Evolutionary conservation across 257 asterid genomes (phyloP).

Genomic region (Handroanthus guayacan): DNA sequence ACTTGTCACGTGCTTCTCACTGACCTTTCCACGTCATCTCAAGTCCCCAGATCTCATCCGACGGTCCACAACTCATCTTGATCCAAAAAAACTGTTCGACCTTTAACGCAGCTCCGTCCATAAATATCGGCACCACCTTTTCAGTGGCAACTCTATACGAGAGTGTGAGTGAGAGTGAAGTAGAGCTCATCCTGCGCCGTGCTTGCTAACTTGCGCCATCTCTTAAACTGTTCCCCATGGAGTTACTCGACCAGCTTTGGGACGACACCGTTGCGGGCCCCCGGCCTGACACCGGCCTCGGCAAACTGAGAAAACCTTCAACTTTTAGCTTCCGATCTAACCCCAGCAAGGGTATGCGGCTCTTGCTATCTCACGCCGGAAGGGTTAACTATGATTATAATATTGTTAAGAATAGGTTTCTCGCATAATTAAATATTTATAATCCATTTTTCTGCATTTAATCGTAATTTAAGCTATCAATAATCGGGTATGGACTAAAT

Average conservation of each 20-base stretch:
- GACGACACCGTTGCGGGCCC: conserved; percentile 96
- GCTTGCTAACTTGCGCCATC: conserved; percentile 27
- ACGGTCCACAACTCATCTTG: conserved; percentile 49
- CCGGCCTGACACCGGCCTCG: conserved; percentile 83
- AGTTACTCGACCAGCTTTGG: conserved; percentile 91
- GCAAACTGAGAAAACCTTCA: conserved; percentile 74
- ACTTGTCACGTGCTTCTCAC: conserved; percentile 46
- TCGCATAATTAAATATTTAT: neutral
- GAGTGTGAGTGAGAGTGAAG: neutral
- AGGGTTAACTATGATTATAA: neutral
- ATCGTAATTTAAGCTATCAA: too few species aligned
- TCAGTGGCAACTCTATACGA: neutral
- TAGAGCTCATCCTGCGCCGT: neutral
- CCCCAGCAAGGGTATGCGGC: conserved; percentile 81
- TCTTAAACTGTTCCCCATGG: conserved; percentile 50
- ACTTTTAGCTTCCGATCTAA: conserved; percentile 64
- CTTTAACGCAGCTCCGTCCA: conserved; percentile 42
- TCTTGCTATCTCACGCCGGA: conserved; percentile 44
- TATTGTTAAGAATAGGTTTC: too few species aligned
- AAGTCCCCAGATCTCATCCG: conserved; percentile 27
- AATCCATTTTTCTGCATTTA: neutral
- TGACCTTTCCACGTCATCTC: conserved; percentile 55
- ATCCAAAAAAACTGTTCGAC: conserved; percentile 40
- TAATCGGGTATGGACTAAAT: too few species aligned
- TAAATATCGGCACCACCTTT: conserved; percentile 50